phyloP scores from a whole-genome alignment of 2,329 filamentous ascomycete species.

The Trichoderma koningiopsis region DNA sequence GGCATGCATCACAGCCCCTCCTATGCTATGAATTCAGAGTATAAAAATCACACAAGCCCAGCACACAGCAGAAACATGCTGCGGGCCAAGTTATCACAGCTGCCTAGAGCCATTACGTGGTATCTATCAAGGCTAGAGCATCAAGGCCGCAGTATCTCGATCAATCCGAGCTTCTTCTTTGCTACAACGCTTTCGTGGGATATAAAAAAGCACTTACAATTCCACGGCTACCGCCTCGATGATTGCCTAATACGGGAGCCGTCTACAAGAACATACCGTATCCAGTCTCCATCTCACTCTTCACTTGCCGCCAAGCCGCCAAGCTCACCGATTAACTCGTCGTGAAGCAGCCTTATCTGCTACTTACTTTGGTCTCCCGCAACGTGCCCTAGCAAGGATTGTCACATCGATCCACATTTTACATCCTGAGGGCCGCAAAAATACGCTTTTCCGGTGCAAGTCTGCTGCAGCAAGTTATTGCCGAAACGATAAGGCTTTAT shows the following conservation, averaged over 20 bases:
- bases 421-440: not conserved
- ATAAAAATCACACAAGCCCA: not conserved
- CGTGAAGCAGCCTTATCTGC: not conserved
- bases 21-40: not conserved
- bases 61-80: not conserved
- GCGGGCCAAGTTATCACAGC: not conserved
- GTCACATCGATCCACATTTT: slow-evolving; percentile 4
- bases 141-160: not conserved
- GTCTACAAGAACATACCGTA: not conserved
- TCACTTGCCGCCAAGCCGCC: not conserved
- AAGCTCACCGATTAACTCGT: not conserved
- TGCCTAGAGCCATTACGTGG: not conserved
- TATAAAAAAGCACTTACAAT: not conserved
- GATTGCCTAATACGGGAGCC: not conserved
- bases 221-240: not conserved
- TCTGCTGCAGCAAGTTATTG: not conserved
- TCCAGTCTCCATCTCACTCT: not conserved
- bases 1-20: not conserved
- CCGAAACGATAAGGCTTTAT: slow-evolving; percentile 19
- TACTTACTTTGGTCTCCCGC: not conserved
- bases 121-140: not conserved
- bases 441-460: not conserved
- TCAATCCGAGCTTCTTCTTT: not conserved
- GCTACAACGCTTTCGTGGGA: not conserved
- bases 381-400: slow-evolving; percentile 8